phyloP scores from a whole-genome alignment of 768 basidiomycete genomes.

The Phylloporus rhodoxanthus region DNA sequence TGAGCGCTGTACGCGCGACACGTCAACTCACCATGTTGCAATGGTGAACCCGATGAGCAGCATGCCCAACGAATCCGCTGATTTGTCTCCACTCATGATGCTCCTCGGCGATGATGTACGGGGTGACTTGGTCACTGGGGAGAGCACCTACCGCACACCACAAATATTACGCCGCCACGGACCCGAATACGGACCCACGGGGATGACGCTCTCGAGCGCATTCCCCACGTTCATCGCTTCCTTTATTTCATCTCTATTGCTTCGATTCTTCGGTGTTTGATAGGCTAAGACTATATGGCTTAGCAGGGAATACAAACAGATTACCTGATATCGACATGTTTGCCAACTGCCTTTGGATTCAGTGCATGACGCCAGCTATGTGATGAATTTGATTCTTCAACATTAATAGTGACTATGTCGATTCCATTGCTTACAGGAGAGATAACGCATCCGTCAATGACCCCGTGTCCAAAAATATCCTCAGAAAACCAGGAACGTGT shows the following conservation, averaged over 20 bases:
- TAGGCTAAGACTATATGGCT: not conserved
- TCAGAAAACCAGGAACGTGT: not conserved
- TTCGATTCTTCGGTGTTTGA: not conserved
- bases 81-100: not conserved
- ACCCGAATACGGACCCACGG: not conserved
- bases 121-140: not conserved
- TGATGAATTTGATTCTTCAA: not conserved
- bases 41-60: conserved; percentile 9
- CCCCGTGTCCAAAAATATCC: not conserved
- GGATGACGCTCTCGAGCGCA: not conserved
- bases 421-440: not conserved
- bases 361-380: not conserved
- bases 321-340: not conserved
- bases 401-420: not conserved
- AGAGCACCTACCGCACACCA: not conserved
- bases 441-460: not conserved
- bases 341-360: not conserved
- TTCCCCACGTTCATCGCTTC: not conserved
- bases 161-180: not conserved
- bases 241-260: too few species aligned
- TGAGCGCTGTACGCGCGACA: too few species aligned
- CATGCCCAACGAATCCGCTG: conserved; percentile 6
- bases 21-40: conserved; percentile 9
- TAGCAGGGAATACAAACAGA: not conserved
- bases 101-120: not conserved